These are phyloP conservation scores for Avena insularis DNA, from an alignment of 176 grass and related monocot species.

Conservation along the genomic window DNA sequence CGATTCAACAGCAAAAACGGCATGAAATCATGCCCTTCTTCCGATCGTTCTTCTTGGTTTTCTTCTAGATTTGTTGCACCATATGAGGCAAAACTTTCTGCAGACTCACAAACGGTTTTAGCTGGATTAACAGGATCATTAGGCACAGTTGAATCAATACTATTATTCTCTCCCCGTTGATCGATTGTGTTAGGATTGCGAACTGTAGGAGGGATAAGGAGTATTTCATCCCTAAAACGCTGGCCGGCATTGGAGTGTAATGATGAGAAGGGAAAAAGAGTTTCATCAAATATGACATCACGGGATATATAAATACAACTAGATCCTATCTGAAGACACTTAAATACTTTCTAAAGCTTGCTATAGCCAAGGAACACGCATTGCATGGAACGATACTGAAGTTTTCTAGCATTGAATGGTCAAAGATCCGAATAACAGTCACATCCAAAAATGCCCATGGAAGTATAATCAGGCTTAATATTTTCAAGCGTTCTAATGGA, in stretches of 20 bases:
- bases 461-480: not conserved
- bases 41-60: too few species aligned
- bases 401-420: not conserved
- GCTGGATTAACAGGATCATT: too few species aligned
- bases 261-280: not conserved
- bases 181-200: not conserved
- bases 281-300: not conserved
- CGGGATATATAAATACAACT: not conserved
- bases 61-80: too few species aligned
- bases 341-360: not conserved
- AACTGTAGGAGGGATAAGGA: not conserved
- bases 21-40: too few species aligned
- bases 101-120: too few species aligned
- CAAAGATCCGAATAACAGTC: not conserved
- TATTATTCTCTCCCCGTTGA: not conserved
- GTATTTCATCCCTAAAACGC: not conserved
- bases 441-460: not conserved
- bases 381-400: not conserved
- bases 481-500: not conserved
- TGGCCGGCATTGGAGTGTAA: not conserved
- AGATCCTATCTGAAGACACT: not conserved
- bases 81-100: too few species aligned
- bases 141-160: too few species aligned
- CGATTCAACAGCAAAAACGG: too few species aligned
- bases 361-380: not conserved